phyloP scores from a whole-genome alignment of 2,329 filamentous ascomycete genomes.

The Ascochyta lentis region DNA sequence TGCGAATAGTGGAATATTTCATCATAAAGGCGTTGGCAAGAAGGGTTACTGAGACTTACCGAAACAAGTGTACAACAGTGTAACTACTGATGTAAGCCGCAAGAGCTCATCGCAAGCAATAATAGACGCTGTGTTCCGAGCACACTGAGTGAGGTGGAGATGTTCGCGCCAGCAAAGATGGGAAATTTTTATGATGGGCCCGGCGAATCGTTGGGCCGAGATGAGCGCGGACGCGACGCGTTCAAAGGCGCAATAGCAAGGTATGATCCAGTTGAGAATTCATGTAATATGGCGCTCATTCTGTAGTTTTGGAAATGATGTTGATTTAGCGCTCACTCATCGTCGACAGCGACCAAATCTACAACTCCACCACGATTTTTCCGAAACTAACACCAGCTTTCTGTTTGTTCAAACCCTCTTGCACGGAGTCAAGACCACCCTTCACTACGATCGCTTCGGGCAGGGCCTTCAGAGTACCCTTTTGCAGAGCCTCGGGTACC shows the following conservation, averaged over 20 bases:
- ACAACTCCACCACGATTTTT: conserved; percentile 43
- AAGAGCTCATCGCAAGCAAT: not conserved
- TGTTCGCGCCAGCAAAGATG: not conserved
- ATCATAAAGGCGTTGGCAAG: conserved; percentile 6
- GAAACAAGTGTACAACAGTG: not conserved
- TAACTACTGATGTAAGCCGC: not conserved
- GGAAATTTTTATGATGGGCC: conserved; percentile 17
- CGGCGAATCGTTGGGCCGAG: conserved; percentile 10
- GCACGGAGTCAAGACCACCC: conserved; percentile 37
- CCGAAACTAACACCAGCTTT: conserved; percentile 43
- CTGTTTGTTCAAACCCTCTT: conserved; percentile 37
- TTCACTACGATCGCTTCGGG: conserved; percentile 40
- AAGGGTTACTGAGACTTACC: conserved; percentile 2
- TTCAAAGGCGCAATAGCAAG: not conserved
- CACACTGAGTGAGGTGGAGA: not conserved
- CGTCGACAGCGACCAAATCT: not conserved
- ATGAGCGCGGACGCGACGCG: conserved; percentile 2
- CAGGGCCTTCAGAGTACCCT: conserved; percentile 39
- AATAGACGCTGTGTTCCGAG: conserved; percentile 1
- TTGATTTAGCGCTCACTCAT: no score
- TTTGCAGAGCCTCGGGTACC: conserved; percentile 41
- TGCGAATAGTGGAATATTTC: conserved; percentile 23
- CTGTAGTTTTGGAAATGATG: no score
- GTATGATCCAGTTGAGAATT: no score
- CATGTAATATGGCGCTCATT: no score